A percentile compares a stretch with the other conserved stretches of the same genome.
phyloP scores from a whole-genome alignment of 2,329 filamentous ascomycete genomes.

The Colletotrichum phormii region DNA sequence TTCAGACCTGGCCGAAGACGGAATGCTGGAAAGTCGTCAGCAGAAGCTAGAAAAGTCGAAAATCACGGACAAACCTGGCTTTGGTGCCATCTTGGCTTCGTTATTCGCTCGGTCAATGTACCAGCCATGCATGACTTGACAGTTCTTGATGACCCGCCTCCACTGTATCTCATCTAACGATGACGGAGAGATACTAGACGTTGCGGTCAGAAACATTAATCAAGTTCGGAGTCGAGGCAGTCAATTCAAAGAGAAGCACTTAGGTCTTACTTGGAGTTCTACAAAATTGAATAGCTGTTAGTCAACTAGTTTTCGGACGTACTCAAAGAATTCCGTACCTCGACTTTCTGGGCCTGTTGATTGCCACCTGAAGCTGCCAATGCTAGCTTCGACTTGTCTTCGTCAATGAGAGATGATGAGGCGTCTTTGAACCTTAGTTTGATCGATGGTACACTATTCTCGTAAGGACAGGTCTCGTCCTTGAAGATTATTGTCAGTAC shows the following conservation, averaged over 20 bases:
- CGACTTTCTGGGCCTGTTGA: neutral
- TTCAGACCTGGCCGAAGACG: neutral
- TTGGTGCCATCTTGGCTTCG: conserved; percentile 19
- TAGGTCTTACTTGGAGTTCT: neutral
- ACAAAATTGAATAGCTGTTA: too few relatives aligned
- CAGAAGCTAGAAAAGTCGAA: neutral
- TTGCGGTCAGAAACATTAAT: neutral
- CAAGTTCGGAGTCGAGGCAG: neutral
- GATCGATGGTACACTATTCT: neutral
- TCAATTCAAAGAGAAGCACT: too few relatives aligned
- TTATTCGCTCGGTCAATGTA: neutral
- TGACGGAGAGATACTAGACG: neutral
- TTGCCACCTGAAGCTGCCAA: neutral
- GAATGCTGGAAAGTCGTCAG: neutral
- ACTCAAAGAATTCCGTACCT: neutral
- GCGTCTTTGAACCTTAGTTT: neutral
- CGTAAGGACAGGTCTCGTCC: conserved; percentile 9
- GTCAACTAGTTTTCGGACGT: too few relatives aligned
- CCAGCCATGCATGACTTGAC: conserved; percentile 24
- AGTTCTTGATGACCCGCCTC: conserved; percentile 12
- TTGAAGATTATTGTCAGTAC: neutral
- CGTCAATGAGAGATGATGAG: neutral
- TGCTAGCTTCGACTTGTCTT: neutral
- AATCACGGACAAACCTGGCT: neutral
- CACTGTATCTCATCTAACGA: neutral